Conservation (phyloP, 495 filamentous ascomycete species). For the Daldinia loculata region DNA sequence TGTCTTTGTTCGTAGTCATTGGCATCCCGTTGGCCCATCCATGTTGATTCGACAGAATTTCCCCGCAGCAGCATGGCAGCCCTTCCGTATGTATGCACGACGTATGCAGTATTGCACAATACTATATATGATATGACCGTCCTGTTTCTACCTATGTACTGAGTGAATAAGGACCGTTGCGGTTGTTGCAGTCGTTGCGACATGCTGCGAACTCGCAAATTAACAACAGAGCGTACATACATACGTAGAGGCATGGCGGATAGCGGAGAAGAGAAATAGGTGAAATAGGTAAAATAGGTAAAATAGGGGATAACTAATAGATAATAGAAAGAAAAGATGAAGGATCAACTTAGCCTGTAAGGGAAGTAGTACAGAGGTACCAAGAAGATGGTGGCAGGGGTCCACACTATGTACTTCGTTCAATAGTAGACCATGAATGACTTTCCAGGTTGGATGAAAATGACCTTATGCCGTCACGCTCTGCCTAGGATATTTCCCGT, state of each 20-base stretch:
- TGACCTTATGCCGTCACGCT: slow-evolving; percentile 44
- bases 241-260: not conserved
- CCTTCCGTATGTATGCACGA: slow-evolving; percentile 30
- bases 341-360: slow-evolving; percentile 37
- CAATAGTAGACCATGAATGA: slow-evolving; percentile 42
- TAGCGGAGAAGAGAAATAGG: not conserved
- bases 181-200: slow-evolving; percentile 1
- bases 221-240: not conserved
- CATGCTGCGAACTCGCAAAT: slow-evolving; percentile 5
- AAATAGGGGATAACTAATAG: slow-evolving; percentile 14
- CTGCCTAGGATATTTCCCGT: slow-evolving; percentile 31
- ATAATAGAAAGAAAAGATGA: slow-evolving; percentile 2
- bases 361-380: slow-evolving; percentile 42
- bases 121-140: slow-evolving; percentile 24
- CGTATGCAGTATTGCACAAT: slow-evolving; percentile 34
- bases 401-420: slow-evolving; percentile 34
- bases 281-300: slow-evolving; percentile 9
- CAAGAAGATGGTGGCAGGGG: slow-evolving; percentile 28
- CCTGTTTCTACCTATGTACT: not conserved
- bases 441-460: slow-evolving; percentile 41
- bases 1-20: slow-evolving; percentile 16
- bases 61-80: slow-evolving; percentile 39
- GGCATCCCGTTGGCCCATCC: slow-evolving; percentile 31
- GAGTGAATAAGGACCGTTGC: slow-evolving; percentile 5
- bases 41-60: slow-evolving; percentile 39